These are phyloP conservation scores for Vigna mungo DNA, from an alignment of 306 rosid genomes.

Conservation along the genomic window DNA sequence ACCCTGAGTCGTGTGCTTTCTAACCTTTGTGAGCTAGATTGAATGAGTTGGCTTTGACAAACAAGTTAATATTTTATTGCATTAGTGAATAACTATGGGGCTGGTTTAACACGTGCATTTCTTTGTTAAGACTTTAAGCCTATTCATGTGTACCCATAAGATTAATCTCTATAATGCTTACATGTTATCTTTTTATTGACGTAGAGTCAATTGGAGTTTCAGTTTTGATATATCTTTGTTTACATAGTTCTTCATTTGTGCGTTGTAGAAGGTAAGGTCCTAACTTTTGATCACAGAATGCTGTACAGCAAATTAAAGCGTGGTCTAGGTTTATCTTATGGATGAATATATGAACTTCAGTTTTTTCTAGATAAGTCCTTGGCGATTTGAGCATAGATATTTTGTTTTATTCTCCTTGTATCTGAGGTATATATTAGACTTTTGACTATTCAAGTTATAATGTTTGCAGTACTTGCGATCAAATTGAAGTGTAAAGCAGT, in stretches of 20 bases:
- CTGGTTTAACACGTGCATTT: conserved; percentile 13
- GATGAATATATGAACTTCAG: background rate
- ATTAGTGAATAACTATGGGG: background rate
- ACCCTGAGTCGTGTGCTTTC: conserved; percentile 4
- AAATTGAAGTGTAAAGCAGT: conserved; percentile 17
- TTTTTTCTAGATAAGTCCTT: background rate
- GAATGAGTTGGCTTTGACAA: conserved; percentile 13
- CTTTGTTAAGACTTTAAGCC: conserved; percentile 10
- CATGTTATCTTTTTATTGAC: conserved; percentile 21
- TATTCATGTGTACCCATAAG: conserved; percentile 2
- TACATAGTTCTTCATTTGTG: conserved; percentile 12
- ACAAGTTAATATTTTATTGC: conserved; percentile 25
- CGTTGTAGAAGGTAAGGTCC: background rate
- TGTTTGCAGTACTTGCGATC: conserved; percentile 26
- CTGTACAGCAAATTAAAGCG: conserved; percentile 10
- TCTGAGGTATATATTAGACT: background rate
- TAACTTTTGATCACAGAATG: background rate
- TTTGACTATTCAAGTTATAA: conserved; percentile 1
- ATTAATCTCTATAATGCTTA: background rate
- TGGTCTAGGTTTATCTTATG: conserved; percentile 19
- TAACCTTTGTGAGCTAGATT: conserved; percentile 17
- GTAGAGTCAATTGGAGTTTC: background rate
- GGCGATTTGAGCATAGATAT: background rate
- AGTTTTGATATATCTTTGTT: conserved; percentile 8
- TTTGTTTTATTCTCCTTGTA: conserved; percentile 5